Conservation (phyloP, 305 asterid species). For the Fraxinus latifolia region DNA sequence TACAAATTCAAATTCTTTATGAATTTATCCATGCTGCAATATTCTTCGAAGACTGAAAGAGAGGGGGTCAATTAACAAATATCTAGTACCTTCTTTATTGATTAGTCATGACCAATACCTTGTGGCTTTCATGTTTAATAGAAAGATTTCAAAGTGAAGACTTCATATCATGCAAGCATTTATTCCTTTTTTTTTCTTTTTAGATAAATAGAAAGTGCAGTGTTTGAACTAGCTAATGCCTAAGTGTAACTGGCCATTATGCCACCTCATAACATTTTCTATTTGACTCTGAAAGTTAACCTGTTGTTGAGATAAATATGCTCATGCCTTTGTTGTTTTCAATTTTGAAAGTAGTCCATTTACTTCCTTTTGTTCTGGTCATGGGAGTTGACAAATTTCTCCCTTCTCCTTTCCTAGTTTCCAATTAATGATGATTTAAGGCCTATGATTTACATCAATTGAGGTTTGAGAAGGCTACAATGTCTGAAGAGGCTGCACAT, state of each 20-base stretch:
- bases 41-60: not conserved
- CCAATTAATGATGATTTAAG: not conserved
- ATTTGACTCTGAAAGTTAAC: not conserved
- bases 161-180: not conserved
- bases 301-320: not conserved
- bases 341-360: not conserved
- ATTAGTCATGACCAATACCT: not conserved
- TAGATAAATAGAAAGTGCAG: not conserved
- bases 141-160: not conserved
- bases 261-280: not conserved
- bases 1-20: not conserved
- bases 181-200: not conserved
- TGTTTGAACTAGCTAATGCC: not conserved
- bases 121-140: not conserved
- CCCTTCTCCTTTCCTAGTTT: conserved; percentile 18
- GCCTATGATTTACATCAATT: conserved; percentile 24
- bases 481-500: conserved; percentile 73
- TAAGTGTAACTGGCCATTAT: not conserved
- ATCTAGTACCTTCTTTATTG: not conserved
- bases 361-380: not conserved
- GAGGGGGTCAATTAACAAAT: not conserved
- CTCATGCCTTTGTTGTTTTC: not conserved
- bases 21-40: not conserved
- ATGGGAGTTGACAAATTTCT: not conserved
- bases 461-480: conserved; percentile 27